Percentiles rank a stretch among this genome's conserved stretches.
These are phyloP conservation scores for Thielaviopsis populi DNA, from an alignment of 2,329 filamentous ascomycete genomes.

Conservation along the genomic window DNA sequence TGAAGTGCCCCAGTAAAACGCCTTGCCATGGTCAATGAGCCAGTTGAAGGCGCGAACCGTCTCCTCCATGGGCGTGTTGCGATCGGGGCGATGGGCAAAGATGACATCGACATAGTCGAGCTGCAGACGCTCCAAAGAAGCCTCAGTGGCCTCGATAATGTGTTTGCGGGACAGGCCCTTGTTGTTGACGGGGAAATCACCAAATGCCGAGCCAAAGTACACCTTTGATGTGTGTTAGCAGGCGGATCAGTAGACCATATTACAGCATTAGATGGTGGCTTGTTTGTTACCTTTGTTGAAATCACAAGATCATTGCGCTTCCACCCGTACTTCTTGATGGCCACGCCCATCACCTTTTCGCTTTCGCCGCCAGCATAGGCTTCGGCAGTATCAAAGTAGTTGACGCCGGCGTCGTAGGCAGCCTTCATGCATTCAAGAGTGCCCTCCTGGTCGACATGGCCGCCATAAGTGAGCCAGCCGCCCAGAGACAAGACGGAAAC, in stretches of 20 bases:
- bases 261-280: background rate
- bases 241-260: background rate
- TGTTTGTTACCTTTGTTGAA: conserved; percentile 35
- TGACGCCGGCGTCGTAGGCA: conserved; percentile 44
- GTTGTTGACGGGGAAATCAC: conserved; percentile 50
- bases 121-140: conserved; percentile 42
- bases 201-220: conserved; percentile 48
- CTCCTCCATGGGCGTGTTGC: conserved; percentile 55
- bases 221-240: conserved; percentile 22
- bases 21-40: conserved; percentile 50
- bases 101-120: conserved; percentile 52
- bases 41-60: conserved; percentile 57
- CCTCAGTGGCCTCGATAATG: conserved; percentile 49
- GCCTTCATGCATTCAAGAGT: conserved; percentile 44
- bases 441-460: conserved; percentile 44
- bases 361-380: conserved; percentile 45
- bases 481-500: conserved; percentile 60
- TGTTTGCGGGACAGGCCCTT: conserved; percentile 54
- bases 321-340: conserved; percentile 45
- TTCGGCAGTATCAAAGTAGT: conserved; percentile 50
- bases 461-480: conserved; percentile 61
- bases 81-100: conserved; percentile 54
- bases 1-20: conserved; percentile 56
- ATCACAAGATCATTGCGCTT: conserved; percentile 47
- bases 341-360: conserved; percentile 47